phyloP scores from a whole-genome alignment of 805 yeast genomes.

The Metschnikowia continentalis region DNA sequence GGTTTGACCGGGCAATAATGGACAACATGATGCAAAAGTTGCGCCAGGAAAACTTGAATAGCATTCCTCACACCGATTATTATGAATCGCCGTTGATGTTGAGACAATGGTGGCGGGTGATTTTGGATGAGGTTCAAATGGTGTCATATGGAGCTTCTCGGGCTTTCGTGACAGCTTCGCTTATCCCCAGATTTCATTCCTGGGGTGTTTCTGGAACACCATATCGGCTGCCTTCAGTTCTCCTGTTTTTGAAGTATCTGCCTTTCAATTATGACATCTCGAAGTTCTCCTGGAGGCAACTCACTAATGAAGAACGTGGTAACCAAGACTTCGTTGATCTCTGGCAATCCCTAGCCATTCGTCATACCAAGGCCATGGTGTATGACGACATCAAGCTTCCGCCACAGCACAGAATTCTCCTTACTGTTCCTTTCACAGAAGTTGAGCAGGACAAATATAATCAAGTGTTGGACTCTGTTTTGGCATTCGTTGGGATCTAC shows the following conservation, averaged over 20 bases:
- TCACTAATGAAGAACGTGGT: constrained; percentile 12
- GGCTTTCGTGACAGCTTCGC: constrained; percentile 74
- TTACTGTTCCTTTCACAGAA: constrained; percentile 72
- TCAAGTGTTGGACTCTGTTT: constrained; percentile 57
- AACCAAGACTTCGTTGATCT: constrained; percentile 37
- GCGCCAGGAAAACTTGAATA: constrained; percentile 7
- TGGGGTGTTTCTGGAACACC: constrained; percentile 99
- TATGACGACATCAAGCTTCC: constrained; percentile 74
- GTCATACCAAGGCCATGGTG: constrained; percentile 87
- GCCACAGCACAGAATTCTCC: constrained; percentile 63
- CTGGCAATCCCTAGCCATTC: constrained; percentile 52
- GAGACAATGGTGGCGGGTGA: constrained; percentile 83
- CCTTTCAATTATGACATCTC: constrained; percentile 57
- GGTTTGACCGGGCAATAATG: constrained; percentile 13
- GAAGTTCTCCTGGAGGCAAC: constrained; percentile 37
- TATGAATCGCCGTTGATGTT: constrained; percentile 80
- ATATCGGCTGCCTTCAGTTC: constrained; percentile 64
- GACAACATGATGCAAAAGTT: constrained; percentile 12
- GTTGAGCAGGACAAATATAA: constrained; percentile 84
- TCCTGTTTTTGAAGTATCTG: constrained; percentile 58
- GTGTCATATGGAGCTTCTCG: constrained; percentile 68
- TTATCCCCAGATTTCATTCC: constrained; percentile 80
- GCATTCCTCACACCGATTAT: constrained; percentile 15
- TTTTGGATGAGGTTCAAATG: constrained; percentile 94
- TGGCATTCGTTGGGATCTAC: constrained; percentile 50